Percentiles rank a stretch among this genome's conserved stretches.
phyloP scores from a whole-genome alignment of 768 basidiomycete genomes.

The Hydnum rufescens region DNA sequence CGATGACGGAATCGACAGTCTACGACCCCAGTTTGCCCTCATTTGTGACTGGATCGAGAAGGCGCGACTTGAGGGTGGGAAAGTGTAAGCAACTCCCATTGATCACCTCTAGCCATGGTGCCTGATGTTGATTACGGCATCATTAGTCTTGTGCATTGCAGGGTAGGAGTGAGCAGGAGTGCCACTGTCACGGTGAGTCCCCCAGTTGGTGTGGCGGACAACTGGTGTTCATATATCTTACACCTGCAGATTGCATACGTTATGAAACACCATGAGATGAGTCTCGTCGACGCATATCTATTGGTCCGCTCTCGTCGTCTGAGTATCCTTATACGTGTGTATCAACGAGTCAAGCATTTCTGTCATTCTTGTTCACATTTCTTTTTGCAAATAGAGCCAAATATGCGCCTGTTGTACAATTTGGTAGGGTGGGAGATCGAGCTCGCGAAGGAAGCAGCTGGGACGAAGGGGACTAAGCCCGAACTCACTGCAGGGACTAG shows the following conservation, averaged over 20 bases:
- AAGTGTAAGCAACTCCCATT: conserved; percentile 24
- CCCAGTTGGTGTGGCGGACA: background rate
- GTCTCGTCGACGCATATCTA: conserved; percentile 84
- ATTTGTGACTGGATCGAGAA: conserved; percentile 89
- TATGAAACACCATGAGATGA: conserved; percentile 75
- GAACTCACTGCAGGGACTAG: conserved; percentile 35
- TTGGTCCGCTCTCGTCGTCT: conserved; percentile 78
- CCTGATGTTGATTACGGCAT: background rate
- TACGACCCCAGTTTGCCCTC: conserved; percentile 70
- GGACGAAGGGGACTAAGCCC: conserved; percentile 22
- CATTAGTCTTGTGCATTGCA: conserved; percentile 60
- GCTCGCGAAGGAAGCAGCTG: conserved; percentile 43
- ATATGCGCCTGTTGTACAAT: conserved; percentile 89
- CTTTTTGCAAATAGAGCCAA: conserved; percentile 36
- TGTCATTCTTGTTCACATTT: background rate
- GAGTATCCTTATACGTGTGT: conserved; percentile 23
- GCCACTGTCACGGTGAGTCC: conserved; percentile 71
- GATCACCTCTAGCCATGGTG: background rate
- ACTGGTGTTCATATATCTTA: background rate
- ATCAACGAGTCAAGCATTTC: background rate
- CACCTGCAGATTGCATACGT: conserved; percentile 68
- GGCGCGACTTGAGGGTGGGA: conserved; percentile 64
- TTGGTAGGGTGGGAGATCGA: conserved; percentile 87
- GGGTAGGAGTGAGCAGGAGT: conserved; percentile 95
- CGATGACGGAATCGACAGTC: conserved; percentile 91